A percentile compares a stretch with the other conserved stretches of the same genome.
Conservation (phyloP, 768 basidiomycete genomes). For the Calocybe cyanea region DNA sequence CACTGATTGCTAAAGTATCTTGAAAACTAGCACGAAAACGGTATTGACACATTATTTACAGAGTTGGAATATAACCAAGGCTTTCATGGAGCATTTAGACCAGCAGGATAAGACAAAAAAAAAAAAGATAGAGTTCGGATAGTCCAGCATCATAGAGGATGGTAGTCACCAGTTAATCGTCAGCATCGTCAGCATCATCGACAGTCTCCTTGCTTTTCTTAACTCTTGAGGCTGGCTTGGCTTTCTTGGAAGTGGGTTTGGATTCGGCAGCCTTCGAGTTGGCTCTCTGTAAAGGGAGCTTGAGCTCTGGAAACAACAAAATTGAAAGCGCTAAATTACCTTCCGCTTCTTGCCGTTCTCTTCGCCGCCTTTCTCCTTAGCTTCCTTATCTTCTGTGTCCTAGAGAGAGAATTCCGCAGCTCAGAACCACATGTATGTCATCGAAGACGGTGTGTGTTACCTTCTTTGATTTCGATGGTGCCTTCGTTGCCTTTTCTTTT, state of each 20-base stretch:
- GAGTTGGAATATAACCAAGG: no score
- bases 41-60: no score
- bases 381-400: conserved; percentile 31
- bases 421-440: background rate
- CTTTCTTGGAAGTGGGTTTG: conserved; percentile 47
- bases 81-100: no score
- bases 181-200: conserved; percentile 42
- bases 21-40: no score
- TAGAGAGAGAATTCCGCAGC: conserved; percentile 15
- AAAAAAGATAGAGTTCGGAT: no score
- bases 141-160: background rate
- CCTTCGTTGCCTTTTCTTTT: conserved; percentile 34
- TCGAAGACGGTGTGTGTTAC: no score
- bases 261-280: conserved; percentile 33
- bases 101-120: no score
- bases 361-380: conserved; percentile 40
- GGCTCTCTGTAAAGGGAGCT: conserved; percentile 30
- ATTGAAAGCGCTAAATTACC: conserved; percentile 29
- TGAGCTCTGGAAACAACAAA: conserved; percentile 5
- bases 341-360: conserved; percentile 65
- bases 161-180: conserved; percentile 7
- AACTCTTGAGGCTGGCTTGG: conserved; percentile 35
- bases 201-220: conserved; percentile 50
- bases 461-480: conserved; percentile 23
- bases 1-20: no score